Evolutionary conservation across 2,329 filamentous ascomycete species (phyloP), one percentile per base, ranked within the genome.

Genomic region (Rosellinia necatrix): DNA sequence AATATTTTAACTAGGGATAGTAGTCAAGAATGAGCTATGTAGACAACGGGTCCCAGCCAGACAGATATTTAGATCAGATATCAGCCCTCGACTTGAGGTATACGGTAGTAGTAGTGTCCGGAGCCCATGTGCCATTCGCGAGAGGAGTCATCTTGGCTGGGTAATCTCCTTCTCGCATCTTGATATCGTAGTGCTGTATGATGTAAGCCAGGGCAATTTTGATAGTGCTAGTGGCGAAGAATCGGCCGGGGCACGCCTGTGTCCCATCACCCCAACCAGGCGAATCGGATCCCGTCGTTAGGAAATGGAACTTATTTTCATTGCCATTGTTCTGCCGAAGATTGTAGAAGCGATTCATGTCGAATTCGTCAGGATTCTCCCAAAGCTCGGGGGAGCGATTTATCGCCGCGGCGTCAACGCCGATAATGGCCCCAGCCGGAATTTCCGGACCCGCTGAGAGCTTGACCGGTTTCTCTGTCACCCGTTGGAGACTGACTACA

Each of bases 231-330:
- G 46, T 43, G 2, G 58, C 58, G 19, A 60, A 58, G 25, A 58
- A 48, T 8, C 58, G 54, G 3, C 58, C 58, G 1, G 58, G 58
- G 38, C 58, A 60, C 8, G 58, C 58, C 13, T 58, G 58, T 8
- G 46, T 48, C 2, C 58, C 58, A 15, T 58, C 54, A 13, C 58
- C 58, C 54, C 54, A 60, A 4, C 55, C 55, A 1, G 54, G 54
- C n/a, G 47, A 52, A 24, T 58, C 58, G 2, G 42, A n/a, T 15
- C 54, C 48, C 0, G 43, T 51, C 6, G 17, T 58, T 0, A 46
- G 22, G 17, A 58, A 54, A 12, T 55, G 47, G 15, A 35, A 55
- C 1, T 43, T 40, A 17, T 40, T 52, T 10, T 58, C 54, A 3
- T 55, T 50, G n/a, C 55, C 58, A 8, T 27, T 17, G 12, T 55